Evolutionary conservation across 441 rosid genomes (phyloP).

Genomic region (Bruguiera hainesii): DNA sequence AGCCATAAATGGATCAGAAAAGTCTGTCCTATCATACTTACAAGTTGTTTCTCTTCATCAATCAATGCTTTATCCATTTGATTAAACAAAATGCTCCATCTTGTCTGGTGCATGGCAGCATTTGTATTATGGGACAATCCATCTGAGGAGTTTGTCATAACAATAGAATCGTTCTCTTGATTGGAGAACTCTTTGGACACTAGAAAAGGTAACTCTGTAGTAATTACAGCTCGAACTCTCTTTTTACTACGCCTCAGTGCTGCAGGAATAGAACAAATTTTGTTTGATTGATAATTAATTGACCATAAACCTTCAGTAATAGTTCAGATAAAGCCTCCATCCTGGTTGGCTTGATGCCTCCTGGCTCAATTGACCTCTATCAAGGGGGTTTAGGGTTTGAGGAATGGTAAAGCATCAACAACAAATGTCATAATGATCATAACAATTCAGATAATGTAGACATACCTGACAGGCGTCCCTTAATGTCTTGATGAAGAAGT

Average conservation of each 20-base stretch:
- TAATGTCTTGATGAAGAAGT: conserved; percentile 87
- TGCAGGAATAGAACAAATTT: conserved; percentile 37
- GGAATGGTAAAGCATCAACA: too few species aligned
- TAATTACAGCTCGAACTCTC: conserved; percentile 66
- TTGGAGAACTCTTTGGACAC: conserved; percentile 52
- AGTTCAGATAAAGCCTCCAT: not conserved
- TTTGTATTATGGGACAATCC: conserved; percentile 31
- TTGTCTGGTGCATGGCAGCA: conserved; percentile 51
- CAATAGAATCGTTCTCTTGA: conserved; percentile 39
- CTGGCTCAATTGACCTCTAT: too few species aligned
- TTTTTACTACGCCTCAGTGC: conserved; percentile 80
- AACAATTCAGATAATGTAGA: not conserved
- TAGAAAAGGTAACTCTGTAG: conserved; percentile 70
- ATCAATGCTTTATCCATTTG: conserved; percentile 70
- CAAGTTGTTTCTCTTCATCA: conserved; percentile 81
- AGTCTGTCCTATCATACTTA: conserved; percentile 33
- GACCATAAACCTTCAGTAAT: conserved; percentile 2
- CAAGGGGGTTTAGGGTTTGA: too few species aligned
- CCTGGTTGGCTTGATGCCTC: too few species aligned
- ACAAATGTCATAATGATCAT: not conserved
- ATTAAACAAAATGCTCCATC: conserved; percentile 74
- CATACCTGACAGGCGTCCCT: conserved; percentile 79
- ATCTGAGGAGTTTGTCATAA: conserved; percentile 29
- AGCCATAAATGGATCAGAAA: not conserved
- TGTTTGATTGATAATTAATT: not conserved